Conservation (phyloP, 169 alveolate species). For the Toxoplasma gondii region DNA sequence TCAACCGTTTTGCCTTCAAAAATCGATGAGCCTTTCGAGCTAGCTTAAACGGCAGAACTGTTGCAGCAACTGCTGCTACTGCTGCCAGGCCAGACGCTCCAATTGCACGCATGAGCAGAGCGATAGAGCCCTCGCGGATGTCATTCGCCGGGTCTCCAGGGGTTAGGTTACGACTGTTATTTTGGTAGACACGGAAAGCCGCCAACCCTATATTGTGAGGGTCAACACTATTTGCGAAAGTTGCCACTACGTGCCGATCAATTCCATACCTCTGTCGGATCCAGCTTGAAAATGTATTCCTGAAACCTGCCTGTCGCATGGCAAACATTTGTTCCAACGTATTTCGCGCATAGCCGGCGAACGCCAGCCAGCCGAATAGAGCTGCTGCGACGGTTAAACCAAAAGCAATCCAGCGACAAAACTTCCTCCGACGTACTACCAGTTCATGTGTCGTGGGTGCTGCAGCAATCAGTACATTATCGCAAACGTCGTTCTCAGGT, state of each 20-base stretch:
- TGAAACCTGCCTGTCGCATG: neutral
- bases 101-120: neutral
- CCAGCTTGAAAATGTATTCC: neutral
- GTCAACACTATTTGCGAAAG: conserved; percentile 1
- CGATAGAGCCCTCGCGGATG: neutral
- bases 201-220: neutral
- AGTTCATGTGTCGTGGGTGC: neutral
- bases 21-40: neutral
- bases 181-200: neutral
- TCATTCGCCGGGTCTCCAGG: neutral
- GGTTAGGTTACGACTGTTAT: neutral
- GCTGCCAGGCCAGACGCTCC: conserved; percentile 10
- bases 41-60: neutral
- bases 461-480: neutral
- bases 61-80: neutral
- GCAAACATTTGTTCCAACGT: neutral
- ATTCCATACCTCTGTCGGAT: neutral
- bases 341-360: neutral
- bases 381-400: neutral
- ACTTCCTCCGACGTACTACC: neutral
- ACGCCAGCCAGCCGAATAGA: neutral
- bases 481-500: neutral
- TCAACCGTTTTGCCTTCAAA: neutral
- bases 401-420: neutral
- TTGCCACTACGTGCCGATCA: neutral